Evolutionary conservation across 208 protist genomes (phyloP), one percentile per base, ranked within the genome.

Genomic region (Wallacemonas rigidus): DNA sequence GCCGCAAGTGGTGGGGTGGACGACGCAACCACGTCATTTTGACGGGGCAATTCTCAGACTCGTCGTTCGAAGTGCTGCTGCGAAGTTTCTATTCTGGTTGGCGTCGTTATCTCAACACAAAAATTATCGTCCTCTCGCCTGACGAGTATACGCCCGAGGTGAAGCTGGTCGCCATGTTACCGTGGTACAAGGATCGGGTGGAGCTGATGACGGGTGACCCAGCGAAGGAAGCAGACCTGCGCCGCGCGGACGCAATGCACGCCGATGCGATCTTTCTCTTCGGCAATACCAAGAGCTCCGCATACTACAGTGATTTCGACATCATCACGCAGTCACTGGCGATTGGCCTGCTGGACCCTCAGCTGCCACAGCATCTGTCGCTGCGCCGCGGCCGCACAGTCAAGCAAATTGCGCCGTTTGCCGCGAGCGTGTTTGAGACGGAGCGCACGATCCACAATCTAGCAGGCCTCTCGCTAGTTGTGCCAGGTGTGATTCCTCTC

Each of bases 211-310:
- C 87, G 47, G 89, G 89, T 11, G 79, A 92, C 69, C 86, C 87
- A 2, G 50, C 47, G 3, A 89, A 86, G 7, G 69, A 82, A 12
- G 12, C 55, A 7, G 89, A 94, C 68, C 74, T 94, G 3, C 76
- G 80, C 9, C 83, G 89, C 56, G 85, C 85, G 12, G 82, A 82
- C 38, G 89, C 87, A 6, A 67, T 71, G 15, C 54, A 91, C 57
- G 89, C 89, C 2, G 86, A 94, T 58, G 89, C 89, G 41, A 92
- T 94, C 60, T 94, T 94, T 67, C 83, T 94, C 68, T 92, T 88
- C 62, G 89, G 89, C 35, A 86, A 94, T 64, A 76, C 89, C 7
- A 74, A 76, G 43, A 88, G 82, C 12, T 75, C 86, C 11, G 85
- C 85, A n/a, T 94, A 92, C 73, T 88, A 94, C 74, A 76, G 88